Evolutionary conservation across 2,329 filamentous ascomycete genomes (phyloP).

Genomic region (Teratosphaeria pseudoeucalypti): DNA sequence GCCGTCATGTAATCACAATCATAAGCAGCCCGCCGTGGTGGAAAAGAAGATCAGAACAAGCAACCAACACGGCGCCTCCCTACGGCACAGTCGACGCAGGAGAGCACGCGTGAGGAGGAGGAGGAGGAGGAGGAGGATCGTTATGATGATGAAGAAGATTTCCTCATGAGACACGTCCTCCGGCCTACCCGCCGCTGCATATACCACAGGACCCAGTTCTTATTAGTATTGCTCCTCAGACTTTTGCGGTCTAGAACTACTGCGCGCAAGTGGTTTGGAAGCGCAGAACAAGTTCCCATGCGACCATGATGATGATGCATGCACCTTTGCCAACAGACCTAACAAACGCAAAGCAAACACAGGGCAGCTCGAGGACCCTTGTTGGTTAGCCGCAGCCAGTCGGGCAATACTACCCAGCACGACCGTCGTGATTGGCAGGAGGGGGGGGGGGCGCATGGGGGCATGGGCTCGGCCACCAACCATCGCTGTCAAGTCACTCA

Average conservation of each 20-base stretch:
- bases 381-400: background rate
- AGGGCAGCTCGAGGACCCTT: background rate
- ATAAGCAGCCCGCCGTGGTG: background rate
- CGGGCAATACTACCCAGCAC: background rate
- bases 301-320: background rate
- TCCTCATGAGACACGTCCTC: background rate
- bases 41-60: background rate
- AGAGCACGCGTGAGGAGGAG: background rate
- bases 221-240: background rate
- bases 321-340: background rate
- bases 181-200: background rate
- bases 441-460: background rate
- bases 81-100: background rate
- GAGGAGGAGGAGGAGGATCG: background rate
- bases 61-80: background rate
- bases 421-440: background rate
- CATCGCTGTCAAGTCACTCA: conserved; percentile 5
- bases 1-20: background rate
- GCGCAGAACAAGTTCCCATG: background rate
- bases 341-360: background rate
- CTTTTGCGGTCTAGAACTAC: background rate
- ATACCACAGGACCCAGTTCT: background rate
- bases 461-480: background rate
- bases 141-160: background rate
- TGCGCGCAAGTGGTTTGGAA: background rate